Conservation (phyloP, 805 yeast species). For the Ascoidea tarda region DNA sequence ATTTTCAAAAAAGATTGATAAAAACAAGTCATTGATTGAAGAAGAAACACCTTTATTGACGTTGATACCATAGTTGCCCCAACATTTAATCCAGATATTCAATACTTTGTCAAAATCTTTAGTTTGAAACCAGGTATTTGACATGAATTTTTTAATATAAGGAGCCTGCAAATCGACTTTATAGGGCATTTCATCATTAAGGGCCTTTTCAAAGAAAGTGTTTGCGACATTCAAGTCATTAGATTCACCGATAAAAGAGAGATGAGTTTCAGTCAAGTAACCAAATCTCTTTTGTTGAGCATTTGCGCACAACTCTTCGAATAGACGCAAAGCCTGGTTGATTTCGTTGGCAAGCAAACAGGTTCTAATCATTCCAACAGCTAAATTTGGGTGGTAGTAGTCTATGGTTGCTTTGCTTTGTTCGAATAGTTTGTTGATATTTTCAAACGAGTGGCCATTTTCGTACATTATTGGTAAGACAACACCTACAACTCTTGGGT, state of each 20-base stretch:
- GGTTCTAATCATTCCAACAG: conserved; percentile 63
- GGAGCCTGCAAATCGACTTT: conserved; percentile 59
- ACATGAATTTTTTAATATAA: conserved; percentile 47
- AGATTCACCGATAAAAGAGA: conserved; percentile 66
- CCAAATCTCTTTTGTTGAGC: conserved; percentile 31
- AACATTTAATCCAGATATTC: conserved; percentile 48
- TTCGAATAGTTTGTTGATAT: conserved; percentile 42
- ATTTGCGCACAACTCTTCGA: conserved; percentile 42
- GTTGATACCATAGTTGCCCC: conserved; percentile 41
- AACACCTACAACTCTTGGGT: conserved; percentile 54
- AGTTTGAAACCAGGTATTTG: conserved; percentile 43
- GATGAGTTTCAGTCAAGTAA: conserved; percentile 58
- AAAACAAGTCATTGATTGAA: conserved; percentile 54
- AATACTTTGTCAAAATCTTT: conserved; percentile 44
- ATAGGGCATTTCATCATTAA: conserved; percentile 60
- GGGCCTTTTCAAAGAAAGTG: conserved; percentile 61
- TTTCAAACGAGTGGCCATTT: conserved; percentile 46
- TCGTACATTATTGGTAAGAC: conserved; percentile 54
- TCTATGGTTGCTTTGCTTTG: conserved; percentile 21
- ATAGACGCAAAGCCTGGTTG: conserved; percentile 48
- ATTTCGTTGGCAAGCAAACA: conserved; percentile 52
- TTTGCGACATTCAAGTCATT: conserved; percentile 59
- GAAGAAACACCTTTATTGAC: conserved; percentile 59
- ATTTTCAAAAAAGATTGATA: conserved; percentile 50
- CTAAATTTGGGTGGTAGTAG: conserved; percentile 29